Base-by-base conservation (phyloP, 306 rosid genomes). In the Aeschynomene evenia region DNA sequence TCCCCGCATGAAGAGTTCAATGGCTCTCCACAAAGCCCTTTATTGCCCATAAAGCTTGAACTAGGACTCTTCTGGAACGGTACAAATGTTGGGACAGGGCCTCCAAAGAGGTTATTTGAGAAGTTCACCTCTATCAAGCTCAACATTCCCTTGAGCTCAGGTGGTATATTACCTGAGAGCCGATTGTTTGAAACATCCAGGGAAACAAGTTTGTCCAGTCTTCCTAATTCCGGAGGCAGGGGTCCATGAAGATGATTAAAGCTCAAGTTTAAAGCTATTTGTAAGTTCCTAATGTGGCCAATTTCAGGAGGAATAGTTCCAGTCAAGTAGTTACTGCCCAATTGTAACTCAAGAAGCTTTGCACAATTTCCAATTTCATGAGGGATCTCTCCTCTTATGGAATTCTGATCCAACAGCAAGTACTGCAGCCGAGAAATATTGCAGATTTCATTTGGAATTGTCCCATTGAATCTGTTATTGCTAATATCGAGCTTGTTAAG, bases 121-220 rank as follows among this genome's bases (percentile, higher is more conserved):
- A 95, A 95, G 84, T 95, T 89, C 49, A 95, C 97, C 85, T 95
- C 99, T 66, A 95, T 91, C 87, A 95, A 82, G 82, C 99, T 95
- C 87, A 95, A 52, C 99, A 95, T 85, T 60, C 99, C 99, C 83
- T 84, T 91, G 7, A 95, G 84, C 57, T 86, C 97, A 31, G 82
- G 16, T 13, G 99, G 97, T 70, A 95, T 91, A 46, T 56, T 68
- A 46, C 96, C 95, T 1, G 96, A 87, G 51, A 95, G 89, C 75
- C 79, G 88, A 69, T 95, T 95, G 70, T 85, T 95, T 2, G 97
- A 91, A 62, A 95, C 89, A 77, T 91, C 99, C 63, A 95, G 63
- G 68, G 99, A 84, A 63, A 95, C 99, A 73, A 95, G 92, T 82
- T 95, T 95, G 83, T 95, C 99, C 39, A 95, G 92, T 75, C 87